A percentile compares a stretch with the other conserved stretches of the same genome.
phyloP scores from a whole-genome alignment of 257 asterid genomes.

The Nicotiana noctiflora region DNA sequence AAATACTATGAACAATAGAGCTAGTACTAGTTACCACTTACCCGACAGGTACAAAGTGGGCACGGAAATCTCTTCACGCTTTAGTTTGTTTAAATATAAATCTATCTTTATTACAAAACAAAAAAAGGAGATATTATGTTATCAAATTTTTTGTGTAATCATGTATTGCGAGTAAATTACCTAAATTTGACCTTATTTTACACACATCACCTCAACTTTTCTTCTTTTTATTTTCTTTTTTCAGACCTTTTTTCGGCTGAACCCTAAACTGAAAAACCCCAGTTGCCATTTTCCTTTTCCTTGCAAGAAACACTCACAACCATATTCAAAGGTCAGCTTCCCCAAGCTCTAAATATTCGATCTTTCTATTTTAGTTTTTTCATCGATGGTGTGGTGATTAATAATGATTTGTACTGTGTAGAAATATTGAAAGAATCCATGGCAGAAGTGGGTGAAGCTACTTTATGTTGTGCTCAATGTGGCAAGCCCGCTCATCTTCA shows the following conservation, averaged over 20 bases:
- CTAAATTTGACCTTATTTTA: not conserved
- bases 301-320: not conserved
- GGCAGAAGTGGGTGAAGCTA: constrained; percentile 49
- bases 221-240: not conserved
- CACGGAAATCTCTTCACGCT: too few species aligned
- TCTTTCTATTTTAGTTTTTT: not conserved
- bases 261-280: not conserved
- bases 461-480: constrained; percentile 68
- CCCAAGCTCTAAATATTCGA: not conserved
- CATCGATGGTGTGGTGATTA: not conserved
- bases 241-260: not conserved
- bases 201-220: not conserved
- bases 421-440: constrained; percentile 14
- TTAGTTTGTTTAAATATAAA: too few species aligned
- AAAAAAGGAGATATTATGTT: too few species aligned
- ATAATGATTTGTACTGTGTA: not conserved
- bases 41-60: too few species aligned
- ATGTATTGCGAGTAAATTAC: too few species aligned
- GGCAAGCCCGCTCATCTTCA: constrained; percentile 88
- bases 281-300: not conserved
- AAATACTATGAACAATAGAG: too few species aligned
- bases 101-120: too few species aligned
- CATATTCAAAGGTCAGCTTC: constrained; percentile 9
- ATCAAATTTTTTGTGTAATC: too few species aligned
- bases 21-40: too few species aligned